Base-by-base conservation (phyloP, 192 early-diverging fungal species). In the Thamnidium elegans region DNA sequence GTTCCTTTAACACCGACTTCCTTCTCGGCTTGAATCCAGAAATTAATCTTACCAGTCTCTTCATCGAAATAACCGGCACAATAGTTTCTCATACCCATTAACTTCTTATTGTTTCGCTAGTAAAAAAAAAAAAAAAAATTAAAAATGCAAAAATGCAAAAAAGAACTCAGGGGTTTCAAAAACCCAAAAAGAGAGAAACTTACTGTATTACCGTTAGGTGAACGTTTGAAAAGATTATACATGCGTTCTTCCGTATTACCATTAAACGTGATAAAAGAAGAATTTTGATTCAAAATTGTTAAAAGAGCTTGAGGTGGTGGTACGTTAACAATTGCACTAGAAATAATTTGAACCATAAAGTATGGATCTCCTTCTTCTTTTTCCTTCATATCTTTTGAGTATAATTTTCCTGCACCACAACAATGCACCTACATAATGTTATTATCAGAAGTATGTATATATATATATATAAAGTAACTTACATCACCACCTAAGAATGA, bases 401-500 rank as follows among this genome's bases (percentile, higher is more conserved):
- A 73, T 20, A 90, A 62, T 43, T 81, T 78, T 21, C 87, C 86
- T 44, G 82, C 83, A 26, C 80, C 86, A 58, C 86, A 82, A 77
- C 84, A 82, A 68, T 86, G 87, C 46, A 90, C 76, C 81, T 81
- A 43, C 23, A 10, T 3, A 1, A 4, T 17, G 26, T 58, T 4
- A 26, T 45, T 45, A 67, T 70, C 68, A 19, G 66, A 44, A 46
- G n/a, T 9, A 48, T 48, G 5, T 48, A 48, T 17, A 17, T 58
- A 21, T 39, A 42, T 32, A 1, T 26, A 51, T 36, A 15, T 43
- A 26, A 10, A 10, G 50, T 63, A 81, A 74, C 87, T 79, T 67
- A 90, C 93, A 72, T 95, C 93, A 21, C 93, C 93, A 39, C 81
- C 83, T 3, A 93, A 74, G 74, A 93, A 90, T 10, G 89, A 90